Evolutionary conservation across 768 basidiomycete genomes (phyloP).

Genomic region (Crucibulum laeve): DNA sequence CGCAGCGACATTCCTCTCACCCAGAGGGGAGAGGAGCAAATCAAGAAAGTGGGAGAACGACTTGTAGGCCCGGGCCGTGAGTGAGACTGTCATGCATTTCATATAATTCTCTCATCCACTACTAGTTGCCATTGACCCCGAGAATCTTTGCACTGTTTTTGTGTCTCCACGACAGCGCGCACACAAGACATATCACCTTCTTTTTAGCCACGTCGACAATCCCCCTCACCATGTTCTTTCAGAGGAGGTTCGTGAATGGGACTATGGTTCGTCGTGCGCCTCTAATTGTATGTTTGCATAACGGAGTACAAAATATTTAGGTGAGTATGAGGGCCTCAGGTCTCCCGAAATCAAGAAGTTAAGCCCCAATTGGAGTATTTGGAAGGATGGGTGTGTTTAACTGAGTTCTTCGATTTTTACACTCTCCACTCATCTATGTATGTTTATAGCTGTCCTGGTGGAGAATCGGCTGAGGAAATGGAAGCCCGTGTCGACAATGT

Average conservation of each 20-base stretch:
- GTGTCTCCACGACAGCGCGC: slow-evolving; percentile 89
- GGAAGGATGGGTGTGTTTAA: slow-evolving; percentile 68
- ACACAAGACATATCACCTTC: slow-evolving; percentile 78
- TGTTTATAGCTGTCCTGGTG: slow-evolving; percentile 77
- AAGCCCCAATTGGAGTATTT: slow-evolving; percentile 71
- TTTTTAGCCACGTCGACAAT: slow-evolving; percentile 48
- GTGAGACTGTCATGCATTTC: slow-evolving; percentile 19
- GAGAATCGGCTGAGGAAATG: slow-evolving; percentile 84
- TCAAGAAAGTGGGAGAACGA: slow-evolving; percentile 55
- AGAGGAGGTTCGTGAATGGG: slow-evolving; percentile 79
- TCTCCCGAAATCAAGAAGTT: slow-evolving; percentile 72
- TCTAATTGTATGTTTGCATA: background rate
- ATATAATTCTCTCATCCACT: background rate
- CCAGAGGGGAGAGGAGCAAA: slow-evolving; percentile 62
- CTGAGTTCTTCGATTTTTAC: background rate
- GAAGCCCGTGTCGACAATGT: slow-evolving; percentile 70
- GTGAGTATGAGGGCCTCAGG: slow-evolving; percentile 82
- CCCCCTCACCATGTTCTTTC: slow-evolving; percentile 52
- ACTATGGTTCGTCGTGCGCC: slow-evolving; percentile 49
- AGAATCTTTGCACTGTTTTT: slow-evolving; percentile 67
- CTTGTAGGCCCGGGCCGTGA: slow-evolving; percentile 78
- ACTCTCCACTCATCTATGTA: slow-evolving; percentile 4
- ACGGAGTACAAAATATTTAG: slow-evolving; percentile 21
- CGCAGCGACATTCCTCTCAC: slow-evolving; percentile 87
- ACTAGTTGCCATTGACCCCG: slow-evolving; percentile 73